phyloP scores from a whole-genome alignment of 176 grass and related monocot species.

The Triticum urartu region DNA sequence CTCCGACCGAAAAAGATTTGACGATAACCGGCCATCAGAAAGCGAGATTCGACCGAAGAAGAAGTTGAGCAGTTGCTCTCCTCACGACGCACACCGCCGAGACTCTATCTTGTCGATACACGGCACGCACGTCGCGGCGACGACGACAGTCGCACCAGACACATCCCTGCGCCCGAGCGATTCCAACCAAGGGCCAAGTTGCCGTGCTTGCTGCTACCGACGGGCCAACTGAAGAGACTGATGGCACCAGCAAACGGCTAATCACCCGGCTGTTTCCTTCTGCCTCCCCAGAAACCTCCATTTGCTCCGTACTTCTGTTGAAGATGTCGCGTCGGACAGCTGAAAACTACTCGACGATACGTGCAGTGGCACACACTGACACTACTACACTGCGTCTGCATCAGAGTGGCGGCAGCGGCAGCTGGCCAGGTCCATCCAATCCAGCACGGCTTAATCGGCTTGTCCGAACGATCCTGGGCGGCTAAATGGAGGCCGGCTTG shows the following conservation, averaged over 20 bases:
- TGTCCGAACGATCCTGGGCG: neutral
- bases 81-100: neutral
- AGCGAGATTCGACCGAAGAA: neutral
- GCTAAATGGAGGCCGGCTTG: conserved; percentile 10
- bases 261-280: conserved; percentile 4
- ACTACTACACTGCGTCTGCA: neutral
- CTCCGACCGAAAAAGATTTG: too few relatives aligned
- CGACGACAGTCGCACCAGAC: neutral
- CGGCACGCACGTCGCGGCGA: neutral
- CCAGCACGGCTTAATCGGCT: neutral
- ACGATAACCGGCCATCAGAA: too few relatives aligned
- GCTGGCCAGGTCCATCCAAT: neutral
- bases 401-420: too few relatives aligned
- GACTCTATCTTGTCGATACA: neutral
- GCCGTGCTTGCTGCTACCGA: conserved; percentile 3
- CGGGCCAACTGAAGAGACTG: neutral
- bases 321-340: neutral
- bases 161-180: neutral
- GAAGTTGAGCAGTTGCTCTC: conserved; percentile 31
- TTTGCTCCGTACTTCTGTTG: neutral
- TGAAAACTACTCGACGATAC: neutral
- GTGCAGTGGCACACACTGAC: neutral
- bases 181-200: neutral
- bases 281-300: neutral
- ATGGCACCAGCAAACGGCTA: neutral